These are phyloP conservation scores for Kregervanrija fluxuum DNA, from an alignment of 805 yeast species.

Conservation along the genomic window DNA sequence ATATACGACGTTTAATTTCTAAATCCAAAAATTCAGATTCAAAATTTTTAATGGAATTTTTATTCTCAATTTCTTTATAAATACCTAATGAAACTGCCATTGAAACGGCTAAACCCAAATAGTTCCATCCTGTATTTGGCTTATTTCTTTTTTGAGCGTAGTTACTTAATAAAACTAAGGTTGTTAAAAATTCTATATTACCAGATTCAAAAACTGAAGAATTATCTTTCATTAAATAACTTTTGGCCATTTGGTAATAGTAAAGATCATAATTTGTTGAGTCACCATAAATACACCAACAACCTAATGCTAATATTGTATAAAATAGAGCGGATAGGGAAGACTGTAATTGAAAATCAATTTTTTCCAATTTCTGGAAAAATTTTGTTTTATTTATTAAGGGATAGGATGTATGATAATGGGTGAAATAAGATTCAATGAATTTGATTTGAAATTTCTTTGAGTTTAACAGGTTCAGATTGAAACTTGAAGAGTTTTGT, in stretches of 20 bases:
- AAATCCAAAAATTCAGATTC: conserved; percentile 30
- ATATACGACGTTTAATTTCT: conserved; percentile 52
- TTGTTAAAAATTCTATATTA: conserved; percentile 44
- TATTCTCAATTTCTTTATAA: conserved; percentile 39
- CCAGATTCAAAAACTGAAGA: conserved; percentile 51
- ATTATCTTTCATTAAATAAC: conserved; percentile 29
- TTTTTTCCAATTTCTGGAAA: conserved; percentile 19
- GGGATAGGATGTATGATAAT: conserved; percentile 58
- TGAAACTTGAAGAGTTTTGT: not conserved
- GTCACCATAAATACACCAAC: conserved; percentile 59
- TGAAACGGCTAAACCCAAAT: conserved; percentile 54
- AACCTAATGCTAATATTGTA: conserved; percentile 58
- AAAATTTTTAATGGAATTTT: conserved; percentile 5
- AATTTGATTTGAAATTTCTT: conserved; percentile 12
- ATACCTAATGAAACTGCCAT: conserved; percentile 64
- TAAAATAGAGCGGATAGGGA: conserved; percentile 47
- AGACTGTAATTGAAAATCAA: conserved; percentile 1
- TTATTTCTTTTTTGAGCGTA: conserved; percentile 60
- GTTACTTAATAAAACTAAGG: conserved; percentile 47
- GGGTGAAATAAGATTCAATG: conserved; percentile 40
- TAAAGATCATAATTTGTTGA: conserved; percentile 42
- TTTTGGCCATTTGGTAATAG: conserved; percentile 49
- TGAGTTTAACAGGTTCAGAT: conserved; percentile 3
- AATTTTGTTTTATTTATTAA: conserved; percentile 50
- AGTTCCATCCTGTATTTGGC: conserved; percentile 65